Evolutionary conservation across 805 yeast genomes (phyloP), one percentile per base, ranked within the genome.

Genomic region (Cyberlindnera maritima): DNA sequence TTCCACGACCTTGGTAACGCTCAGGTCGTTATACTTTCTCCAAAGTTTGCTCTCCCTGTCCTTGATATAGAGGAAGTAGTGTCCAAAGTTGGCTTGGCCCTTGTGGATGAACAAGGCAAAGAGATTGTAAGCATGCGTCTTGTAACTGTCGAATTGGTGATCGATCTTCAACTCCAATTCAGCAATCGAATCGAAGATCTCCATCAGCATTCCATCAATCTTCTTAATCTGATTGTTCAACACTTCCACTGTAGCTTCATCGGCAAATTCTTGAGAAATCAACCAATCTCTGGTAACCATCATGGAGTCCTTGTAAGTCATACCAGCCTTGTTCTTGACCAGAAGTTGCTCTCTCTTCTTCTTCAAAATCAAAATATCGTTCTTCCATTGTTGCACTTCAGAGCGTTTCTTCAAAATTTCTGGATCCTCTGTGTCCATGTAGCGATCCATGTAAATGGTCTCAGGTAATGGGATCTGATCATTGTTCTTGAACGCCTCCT

Each of bases 71-170:
- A 92, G 79, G 97, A 98, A 94, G 65, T 94, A 94, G 66, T 94
- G 99, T 2, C 99, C 99, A 61, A 88, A 92, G 43, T 89, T 83
- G 0, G 97, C 98, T 59, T 90, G 95, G 7, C 99, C 99, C 42
- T 97, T 73, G 64, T 94, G 99, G 40, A 94, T 89, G 61, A 94
- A 94, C 7, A 92, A 83, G 0, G 98, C 96, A 69, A 91, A 92
- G 12, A 94, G 74, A 0, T 87, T 75, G 65, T 92, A 94, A 0
- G 91, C 96, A 25, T 83, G 75, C 41, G 74, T 67, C 42, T 74
- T 76, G 66, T 85, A 78, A 8, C 72, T 70, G 17, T 72, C 71
- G 61, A 87, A 94, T 55, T 86, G 94, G 26, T 64, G 65, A 18
- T 77, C 69, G 9, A 89, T 77, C 39, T 69, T 69, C 2, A 54